A percentile compares a stretch with the other conserved stretches of the same genome.
phyloP scores from a whole-genome alignment of 805 yeast genomes.

The Wickerhamiella azyma region DNA sequence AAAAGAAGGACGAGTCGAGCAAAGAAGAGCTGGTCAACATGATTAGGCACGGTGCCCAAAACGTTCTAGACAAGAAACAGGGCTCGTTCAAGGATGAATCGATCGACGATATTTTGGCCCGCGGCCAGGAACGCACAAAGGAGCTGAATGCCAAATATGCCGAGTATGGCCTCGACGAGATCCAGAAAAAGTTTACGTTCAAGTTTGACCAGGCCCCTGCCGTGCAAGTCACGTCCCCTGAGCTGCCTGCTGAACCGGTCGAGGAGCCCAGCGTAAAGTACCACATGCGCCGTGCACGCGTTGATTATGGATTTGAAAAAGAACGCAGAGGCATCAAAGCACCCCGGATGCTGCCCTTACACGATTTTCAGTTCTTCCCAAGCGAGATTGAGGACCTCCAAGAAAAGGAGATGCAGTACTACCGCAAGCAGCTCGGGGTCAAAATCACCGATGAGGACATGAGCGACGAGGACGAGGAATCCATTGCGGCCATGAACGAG shows the following conservation, averaged over 20 bases:
- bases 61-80: slow-evolving; percentile 48
- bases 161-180: slow-evolving; percentile 76
- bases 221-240: neutral
- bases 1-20: slow-evolving; percentile 22
- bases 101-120: slow-evolving; percentile 65
- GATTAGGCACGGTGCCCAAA: slow-evolving; percentile 94
- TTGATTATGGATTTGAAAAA: slow-evolving; percentile 47
- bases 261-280: slow-evolving; percentile 13
- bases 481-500: slow-evolving; percentile 36
- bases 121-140: slow-evolving; percentile 73
- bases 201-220: slow-evolving; percentile 44
- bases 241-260: slow-evolving; percentile 14
- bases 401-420: slow-evolving; percentile 69
- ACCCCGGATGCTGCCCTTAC: slow-evolving; percentile 67
- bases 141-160: slow-evolving; percentile 69
- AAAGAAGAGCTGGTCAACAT: slow-evolving; percentile 82
- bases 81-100: slow-evolving; percentile 30
- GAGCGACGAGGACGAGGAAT: slow-evolving; percentile 31
- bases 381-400: slow-evolving; percentile 55
- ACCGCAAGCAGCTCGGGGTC: slow-evolving; percentile 52
- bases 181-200: slow-evolving; percentile 52
- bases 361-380: slow-evolving; percentile 83
- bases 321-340: slow-evolving; percentile 54
- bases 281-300: slow-evolving; percentile 32
- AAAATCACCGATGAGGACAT: slow-evolving; percentile 38